A percentile compares a stretch with the other conserved stretches of the same genome.
Evolutionary conservation across 805 yeast genomes (phyloP).

Genomic region (Kockiozyma suomiensis): DNA sequence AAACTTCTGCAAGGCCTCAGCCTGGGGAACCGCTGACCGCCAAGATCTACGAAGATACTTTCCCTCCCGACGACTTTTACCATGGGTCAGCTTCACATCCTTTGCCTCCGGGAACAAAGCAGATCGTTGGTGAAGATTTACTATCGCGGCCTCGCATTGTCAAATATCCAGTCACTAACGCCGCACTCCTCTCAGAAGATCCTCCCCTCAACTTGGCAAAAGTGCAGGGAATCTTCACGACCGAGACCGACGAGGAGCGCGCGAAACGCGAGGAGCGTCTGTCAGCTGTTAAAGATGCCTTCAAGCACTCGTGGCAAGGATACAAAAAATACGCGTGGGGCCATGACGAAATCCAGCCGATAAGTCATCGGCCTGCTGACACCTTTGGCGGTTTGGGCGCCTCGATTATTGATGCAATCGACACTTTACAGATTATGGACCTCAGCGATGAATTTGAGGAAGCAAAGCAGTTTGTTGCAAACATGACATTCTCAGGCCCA

Average conservation of each 20-base stretch:
- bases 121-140: background rate
- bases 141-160: conserved; percentile 5
- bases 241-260: conserved; percentile 35
- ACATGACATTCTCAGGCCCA: conserved; percentile 47
- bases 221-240: conserved; percentile 28
- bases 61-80: conserved; percentile 16
- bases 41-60: conserved; percentile 14
- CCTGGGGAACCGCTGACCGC: background rate
- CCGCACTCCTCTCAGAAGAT: conserved; percentile 25
- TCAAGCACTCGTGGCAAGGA: conserved; percentile 49
- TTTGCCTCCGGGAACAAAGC: conserved; percentile 11
- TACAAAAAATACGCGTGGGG: conserved; percentile 51
- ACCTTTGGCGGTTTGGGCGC: conserved; percentile 58
- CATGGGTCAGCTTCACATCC: conserved; percentile 2
- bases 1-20: background rate
- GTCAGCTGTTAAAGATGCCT: conserved; percentile 44
- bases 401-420: conserved; percentile 56
- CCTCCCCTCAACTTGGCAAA: conserved; percentile 25
- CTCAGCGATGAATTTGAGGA: conserved; percentile 46
- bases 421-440: conserved; percentile 54
- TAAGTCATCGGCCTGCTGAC: conserved; percentile 41
- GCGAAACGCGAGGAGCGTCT: conserved; percentile 38
- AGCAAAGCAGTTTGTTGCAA: conserved; percentile 45
- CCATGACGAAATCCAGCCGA: conserved; percentile 51
- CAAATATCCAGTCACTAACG: conserved; percentile 26